phyloP scores from a whole-genome alignment of 345 rosid genomes.

The Camelina laxa region DNA sequence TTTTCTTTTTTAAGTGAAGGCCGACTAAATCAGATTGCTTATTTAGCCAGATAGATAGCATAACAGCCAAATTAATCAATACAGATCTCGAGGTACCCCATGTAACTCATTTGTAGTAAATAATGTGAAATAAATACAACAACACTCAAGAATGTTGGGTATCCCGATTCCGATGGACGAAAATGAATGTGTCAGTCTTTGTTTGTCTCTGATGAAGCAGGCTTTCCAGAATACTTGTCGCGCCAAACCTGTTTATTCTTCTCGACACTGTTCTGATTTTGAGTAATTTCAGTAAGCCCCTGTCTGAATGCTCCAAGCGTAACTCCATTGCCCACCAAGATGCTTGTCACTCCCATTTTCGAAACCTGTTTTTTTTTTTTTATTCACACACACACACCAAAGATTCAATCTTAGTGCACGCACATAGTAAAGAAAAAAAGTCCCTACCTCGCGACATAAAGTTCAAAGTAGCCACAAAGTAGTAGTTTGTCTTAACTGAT shows the following conservation, averaged over 20 bases:
- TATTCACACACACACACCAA: background rate
- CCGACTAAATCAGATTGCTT: too few species aligned
- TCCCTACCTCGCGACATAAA: background rate
- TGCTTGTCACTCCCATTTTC: constrained; percentile 81
- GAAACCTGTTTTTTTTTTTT: constrained; percentile 55
- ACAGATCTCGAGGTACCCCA: too few species aligned
- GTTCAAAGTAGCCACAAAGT: background rate
- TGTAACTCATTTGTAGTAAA: too few species aligned
- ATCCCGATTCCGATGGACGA: too few species aligned
- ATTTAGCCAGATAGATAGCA: too few species aligned
- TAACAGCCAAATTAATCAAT: too few species aligned
- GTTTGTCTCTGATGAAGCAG: constrained; percentile 51
- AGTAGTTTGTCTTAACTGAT: constrained; percentile 48
- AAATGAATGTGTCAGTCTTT: constrained; percentile 23
- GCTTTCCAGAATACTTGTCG: constrained; percentile 57
- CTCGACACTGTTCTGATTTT: constrained; percentile 53
- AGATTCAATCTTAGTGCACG: background rate
- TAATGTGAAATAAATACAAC: too few species aligned
- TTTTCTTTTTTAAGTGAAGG: too few species aligned
- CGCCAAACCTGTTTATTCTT: constrained; percentile 72
- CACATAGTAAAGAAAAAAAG: background rate
- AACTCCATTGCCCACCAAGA: constrained; percentile 66
- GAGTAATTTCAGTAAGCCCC: constrained; percentile 69
- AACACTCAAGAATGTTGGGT: too few species aligned
- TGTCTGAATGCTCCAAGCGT: constrained; percentile 76